Conservation (phyloP, 352 stramenopile genomes). For the Phytopythium delawarense region DNA sequence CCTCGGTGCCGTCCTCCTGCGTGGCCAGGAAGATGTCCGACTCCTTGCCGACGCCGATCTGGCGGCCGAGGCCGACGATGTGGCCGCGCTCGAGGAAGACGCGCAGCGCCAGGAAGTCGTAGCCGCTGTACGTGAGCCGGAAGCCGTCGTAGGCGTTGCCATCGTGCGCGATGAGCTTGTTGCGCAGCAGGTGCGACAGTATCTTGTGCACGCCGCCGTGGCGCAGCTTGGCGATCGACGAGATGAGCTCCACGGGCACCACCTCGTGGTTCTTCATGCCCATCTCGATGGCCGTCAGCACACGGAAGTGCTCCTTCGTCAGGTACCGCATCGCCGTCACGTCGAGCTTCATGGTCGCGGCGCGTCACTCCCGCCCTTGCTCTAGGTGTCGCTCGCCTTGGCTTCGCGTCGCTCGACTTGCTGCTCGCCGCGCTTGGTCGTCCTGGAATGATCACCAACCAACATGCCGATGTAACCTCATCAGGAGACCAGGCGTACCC, state of each 20-base stretch:
- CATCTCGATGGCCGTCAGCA: constrained; percentile 98
- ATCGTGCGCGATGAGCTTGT: constrained; percentile 99
- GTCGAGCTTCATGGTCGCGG: constrained; percentile 87
- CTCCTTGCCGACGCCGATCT: constrained; percentile 99
- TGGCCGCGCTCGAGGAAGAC: constrained; percentile 93
- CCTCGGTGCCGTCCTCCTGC: constrained; percentile 92
- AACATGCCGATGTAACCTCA: not conserved
- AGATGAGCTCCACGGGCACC: constrained; percentile 96
- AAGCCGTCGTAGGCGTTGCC: constrained; percentile 96
- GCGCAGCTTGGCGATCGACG: constrained; percentile 95
- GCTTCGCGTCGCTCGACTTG: not conserved
- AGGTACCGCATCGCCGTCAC: constrained; percentile 93
- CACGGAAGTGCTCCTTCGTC: constrained; percentile 96
- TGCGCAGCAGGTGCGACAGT: constrained; percentile 93
- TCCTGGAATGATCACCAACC: constrained; percentile 4
- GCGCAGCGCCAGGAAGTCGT: constrained; percentile 98
- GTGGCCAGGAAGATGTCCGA: constrained; percentile 98
- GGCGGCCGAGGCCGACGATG: constrained; percentile 86
- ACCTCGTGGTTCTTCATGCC: constrained; percentile 99
- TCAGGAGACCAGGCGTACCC: not conserved
- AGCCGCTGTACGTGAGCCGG: constrained; percentile 98
- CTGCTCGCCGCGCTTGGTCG: not conserved
- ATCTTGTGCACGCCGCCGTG: constrained; percentile 98
- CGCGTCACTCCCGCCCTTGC: too few species aligned
- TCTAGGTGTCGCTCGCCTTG: not conserved